These are phyloP conservation scores for Tagetes erecta DNA, from an alignment of 129 eudicot genomes.

Conservation along the genomic window DNA sequence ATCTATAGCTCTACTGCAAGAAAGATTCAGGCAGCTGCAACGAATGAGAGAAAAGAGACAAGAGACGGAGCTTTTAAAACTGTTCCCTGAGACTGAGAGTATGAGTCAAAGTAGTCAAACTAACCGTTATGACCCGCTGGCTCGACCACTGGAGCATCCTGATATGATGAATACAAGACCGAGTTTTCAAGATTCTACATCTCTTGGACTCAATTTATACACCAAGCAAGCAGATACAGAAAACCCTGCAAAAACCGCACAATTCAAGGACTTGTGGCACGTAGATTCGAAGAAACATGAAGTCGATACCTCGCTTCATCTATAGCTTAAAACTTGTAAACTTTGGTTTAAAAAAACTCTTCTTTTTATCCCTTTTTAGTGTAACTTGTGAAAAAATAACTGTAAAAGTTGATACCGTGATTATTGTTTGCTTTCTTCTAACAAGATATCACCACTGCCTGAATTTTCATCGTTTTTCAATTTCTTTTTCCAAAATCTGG, in stretches of 20 bases:
- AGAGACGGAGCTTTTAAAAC: constrained; percentile 39
- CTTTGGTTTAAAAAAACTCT: not conserved
- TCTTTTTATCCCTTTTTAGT: constrained; percentile 13
- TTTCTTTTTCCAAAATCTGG: constrained; percentile 55
- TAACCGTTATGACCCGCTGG: constrained; percentile 27
- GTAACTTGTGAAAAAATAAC: constrained; percentile 29
- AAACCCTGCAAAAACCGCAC: constrained; percentile 15
- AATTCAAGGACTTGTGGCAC: constrained; percentile 23
- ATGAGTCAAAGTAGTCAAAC: constrained; percentile 18
- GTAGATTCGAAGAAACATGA: constrained; percentile 32
- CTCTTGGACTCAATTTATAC: constrained; percentile 50
- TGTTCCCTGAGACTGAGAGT: constrained; percentile 33
- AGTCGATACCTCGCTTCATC: constrained; percentile 64
- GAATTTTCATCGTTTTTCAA: constrained; percentile 40
- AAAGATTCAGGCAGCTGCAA: constrained; percentile 56
- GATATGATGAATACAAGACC: constrained; percentile 21
- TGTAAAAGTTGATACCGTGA: constrained; percentile 31
- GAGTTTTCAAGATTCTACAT: constrained; percentile 38
- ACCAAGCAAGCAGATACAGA: constrained; percentile 28
- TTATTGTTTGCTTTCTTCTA: constrained; percentile 30
- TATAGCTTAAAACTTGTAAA: constrained; percentile 28
- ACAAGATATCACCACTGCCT: constrained; percentile 32
- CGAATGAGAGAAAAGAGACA: constrained; percentile 52
- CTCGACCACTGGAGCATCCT: constrained; percentile 17
- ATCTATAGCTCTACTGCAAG: constrained; percentile 59